These are phyloP conservation scores for Phyllostachys edulis DNA, from an alignment of 176 grass and related monocot species.

Conservation along the genomic window DNA sequence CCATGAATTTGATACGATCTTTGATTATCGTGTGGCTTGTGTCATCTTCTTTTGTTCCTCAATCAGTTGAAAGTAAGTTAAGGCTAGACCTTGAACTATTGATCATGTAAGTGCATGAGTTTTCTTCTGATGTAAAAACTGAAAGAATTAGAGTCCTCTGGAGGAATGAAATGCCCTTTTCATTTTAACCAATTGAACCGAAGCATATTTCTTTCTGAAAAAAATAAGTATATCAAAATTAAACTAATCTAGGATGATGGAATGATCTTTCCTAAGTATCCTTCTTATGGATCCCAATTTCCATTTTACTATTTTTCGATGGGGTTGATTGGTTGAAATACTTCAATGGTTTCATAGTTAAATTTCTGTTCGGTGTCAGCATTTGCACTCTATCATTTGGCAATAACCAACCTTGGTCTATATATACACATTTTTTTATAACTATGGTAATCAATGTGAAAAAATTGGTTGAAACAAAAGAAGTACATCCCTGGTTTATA, in stretches of 20 bases:
- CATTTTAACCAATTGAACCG: conserved; percentile 12
- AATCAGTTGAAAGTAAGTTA: not conserved
- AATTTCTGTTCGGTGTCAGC: not conserved
- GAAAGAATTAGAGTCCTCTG: not conserved
- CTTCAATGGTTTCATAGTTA: not conserved
- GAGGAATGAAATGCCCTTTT: not conserved
- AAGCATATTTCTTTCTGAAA: not conserved
- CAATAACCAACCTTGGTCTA: conserved; percentile 4
- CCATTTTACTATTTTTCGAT: not conserved
- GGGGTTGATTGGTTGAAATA: conserved; percentile 12
- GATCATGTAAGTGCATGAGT: not conserved
- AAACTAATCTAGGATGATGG: not conserved
- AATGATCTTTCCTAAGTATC: not conserved
- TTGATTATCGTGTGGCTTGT: not conserved
- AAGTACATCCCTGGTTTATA: conserved; percentile 10
- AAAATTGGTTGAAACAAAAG: not conserved
- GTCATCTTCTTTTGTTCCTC: not conserved
- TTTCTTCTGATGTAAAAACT: conserved; percentile 6
- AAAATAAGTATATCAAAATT: not conserved
- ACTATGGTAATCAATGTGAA: conserved; percentile 17
- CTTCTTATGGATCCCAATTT: not conserved
- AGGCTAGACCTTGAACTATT: not conserved
- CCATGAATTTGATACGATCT: not conserved
- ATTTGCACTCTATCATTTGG: not conserved
- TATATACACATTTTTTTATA: conserved; percentile 19